Evolutionary conservation across 2,329 filamentous ascomycete genomes (phyloP).

Genomic region (Tolypocladium cylindrosporum): DNA sequence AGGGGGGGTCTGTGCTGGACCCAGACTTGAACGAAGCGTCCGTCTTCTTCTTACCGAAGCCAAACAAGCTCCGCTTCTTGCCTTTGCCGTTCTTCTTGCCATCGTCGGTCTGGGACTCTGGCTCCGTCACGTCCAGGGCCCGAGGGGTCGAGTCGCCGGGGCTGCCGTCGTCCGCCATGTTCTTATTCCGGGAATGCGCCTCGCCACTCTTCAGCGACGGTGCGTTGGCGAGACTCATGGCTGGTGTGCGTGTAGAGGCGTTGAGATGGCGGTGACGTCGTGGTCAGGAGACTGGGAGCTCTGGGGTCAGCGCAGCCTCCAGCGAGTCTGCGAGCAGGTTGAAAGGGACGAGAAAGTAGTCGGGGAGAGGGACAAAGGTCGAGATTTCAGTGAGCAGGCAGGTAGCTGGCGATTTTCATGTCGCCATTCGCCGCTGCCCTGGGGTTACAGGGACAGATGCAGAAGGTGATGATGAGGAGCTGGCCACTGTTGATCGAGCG

Average conservation of each 20-base stretch:
- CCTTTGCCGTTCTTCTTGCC: slow-evolving; percentile 19
- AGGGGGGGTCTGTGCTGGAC: slow-evolving; percentile 21
- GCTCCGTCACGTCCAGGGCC: slow-evolving; percentile 14
- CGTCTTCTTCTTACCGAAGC: slow-evolving; percentile 52
- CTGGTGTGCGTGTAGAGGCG: not conserved
- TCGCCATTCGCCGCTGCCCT: slow-evolving; percentile 5
- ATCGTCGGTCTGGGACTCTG: slow-evolving; percentile 17
- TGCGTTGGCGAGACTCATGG: slow-evolving; percentile 21
- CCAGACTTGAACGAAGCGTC: slow-evolving; percentile 26
- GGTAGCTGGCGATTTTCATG: not conserved
- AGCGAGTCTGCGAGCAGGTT: not conserved
- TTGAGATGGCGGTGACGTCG: not conserved
- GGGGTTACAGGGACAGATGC: not conserved
- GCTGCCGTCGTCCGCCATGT: slow-evolving; percentile 15
- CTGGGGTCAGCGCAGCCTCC: not conserved
- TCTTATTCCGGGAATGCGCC: slow-evolving; percentile 2
- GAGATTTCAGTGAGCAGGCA: not conserved
- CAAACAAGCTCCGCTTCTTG: slow-evolving; percentile 50
- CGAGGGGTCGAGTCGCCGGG: slow-evolving; percentile 21
- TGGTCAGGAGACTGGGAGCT: not conserved
- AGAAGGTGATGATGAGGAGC: not conserved
- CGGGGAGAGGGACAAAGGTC: not conserved
- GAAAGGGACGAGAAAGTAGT: not conserved
- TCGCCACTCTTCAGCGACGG: slow-evolving; percentile 10
- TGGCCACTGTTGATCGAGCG: not conserved